Conservation (phyloP, 805 yeast genomes). For the Wickerhamomyces sydowiorum region DNA sequence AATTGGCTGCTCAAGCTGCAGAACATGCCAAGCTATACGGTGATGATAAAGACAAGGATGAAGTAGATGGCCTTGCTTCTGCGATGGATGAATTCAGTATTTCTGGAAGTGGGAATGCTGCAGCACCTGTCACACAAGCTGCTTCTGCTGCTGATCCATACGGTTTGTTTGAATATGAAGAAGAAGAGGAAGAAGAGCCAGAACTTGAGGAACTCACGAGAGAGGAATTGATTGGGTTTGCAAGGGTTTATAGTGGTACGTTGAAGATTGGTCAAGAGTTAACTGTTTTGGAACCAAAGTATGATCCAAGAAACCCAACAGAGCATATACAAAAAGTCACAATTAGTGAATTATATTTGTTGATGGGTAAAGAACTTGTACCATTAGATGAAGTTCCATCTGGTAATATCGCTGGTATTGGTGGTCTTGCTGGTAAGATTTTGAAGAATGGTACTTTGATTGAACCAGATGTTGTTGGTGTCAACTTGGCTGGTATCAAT, state of each 20-base stretch:
- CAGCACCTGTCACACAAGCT: conserved; percentile 21
- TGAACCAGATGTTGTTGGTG: conserved; percentile 50
- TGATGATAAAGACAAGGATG: conserved; percentile 11
- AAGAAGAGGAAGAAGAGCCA: conserved; percentile 46
- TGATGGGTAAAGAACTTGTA: conserved; percentile 91
- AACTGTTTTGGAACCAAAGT: conserved; percentile 80
- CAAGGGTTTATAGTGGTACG: conserved; percentile 86
- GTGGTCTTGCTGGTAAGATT: conserved; percentile 79
- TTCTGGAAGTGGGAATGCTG: conserved; percentile 5
- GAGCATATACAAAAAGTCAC: conserved; percentile 53
- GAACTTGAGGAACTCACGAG: conserved; percentile 33
- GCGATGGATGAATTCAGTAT: conserved; percentile 12
- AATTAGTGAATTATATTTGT: conserved; percentile 64
- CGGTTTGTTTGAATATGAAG: conserved; percentile 42
- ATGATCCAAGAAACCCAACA: conserved; percentile 56
- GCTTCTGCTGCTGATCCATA: conserved; percentile 29
- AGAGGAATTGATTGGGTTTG: conserved; percentile 80
- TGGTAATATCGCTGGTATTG: conserved; percentile 92
- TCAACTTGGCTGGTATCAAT: conserved; percentile 73
- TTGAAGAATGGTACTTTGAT: conserved; percentile 84
- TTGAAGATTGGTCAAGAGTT: conserved; percentile 69
- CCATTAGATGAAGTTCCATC: conserved; percentile 80
- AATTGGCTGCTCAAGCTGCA: conserved; percentile 63
- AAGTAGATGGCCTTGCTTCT: conserved; percentile 18
- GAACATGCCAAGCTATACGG: conserved; percentile 36